Conservation (phyloP, 441 rosid species). For the Erodium texanum region DNA sequence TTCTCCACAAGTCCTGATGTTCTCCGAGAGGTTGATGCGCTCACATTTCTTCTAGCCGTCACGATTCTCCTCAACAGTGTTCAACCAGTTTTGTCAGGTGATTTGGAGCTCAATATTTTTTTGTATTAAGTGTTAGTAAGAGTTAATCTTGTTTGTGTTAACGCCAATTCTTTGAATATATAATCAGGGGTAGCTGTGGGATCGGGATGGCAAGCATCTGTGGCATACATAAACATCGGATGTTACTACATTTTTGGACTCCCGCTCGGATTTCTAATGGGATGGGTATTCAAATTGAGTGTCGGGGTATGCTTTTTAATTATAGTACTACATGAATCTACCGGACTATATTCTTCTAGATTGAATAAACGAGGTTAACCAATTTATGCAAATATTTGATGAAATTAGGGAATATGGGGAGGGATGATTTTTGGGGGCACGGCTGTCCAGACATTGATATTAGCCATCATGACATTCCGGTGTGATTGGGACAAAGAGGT, state of each 20-base stretch:
- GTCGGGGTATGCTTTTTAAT: neutral
- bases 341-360: too few relatives aligned
- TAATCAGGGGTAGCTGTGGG: neutral
- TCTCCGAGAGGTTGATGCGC: conserved; percentile 35
- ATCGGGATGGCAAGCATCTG: neutral
- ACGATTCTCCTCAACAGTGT: conserved; percentile 30
- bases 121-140: too few relatives aligned
- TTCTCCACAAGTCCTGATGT: conserved; percentile 48
- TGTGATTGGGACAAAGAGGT: conserved; percentile 94
- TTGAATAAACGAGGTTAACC: too few relatives aligned
- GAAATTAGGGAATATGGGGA: conserved; percentile 68
- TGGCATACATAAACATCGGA: neutral
- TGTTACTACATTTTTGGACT: neutral
- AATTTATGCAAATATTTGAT: too few relatives aligned
- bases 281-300: neutral
- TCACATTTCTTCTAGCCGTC: conserved; percentile 40
- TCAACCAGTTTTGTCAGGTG: conserved; percentile 54
- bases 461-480: conserved; percentile 41
- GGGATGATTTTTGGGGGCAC: conserved; percentile 96
- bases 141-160: too few relatives aligned
- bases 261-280: neutral
- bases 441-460: conserved; percentile 54
- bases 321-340: too few relatives aligned
- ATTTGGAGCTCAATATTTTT: neutral
- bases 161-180: too few relatives aligned